A percentile compares a stretch with the other conserved stretches of the same genome.
These are phyloP conservation scores for Magnaporthiopsis rhizophila DNA, from an alignment of 2,329 filamentous ascomycete species.

Conservation along the genomic window DNA sequence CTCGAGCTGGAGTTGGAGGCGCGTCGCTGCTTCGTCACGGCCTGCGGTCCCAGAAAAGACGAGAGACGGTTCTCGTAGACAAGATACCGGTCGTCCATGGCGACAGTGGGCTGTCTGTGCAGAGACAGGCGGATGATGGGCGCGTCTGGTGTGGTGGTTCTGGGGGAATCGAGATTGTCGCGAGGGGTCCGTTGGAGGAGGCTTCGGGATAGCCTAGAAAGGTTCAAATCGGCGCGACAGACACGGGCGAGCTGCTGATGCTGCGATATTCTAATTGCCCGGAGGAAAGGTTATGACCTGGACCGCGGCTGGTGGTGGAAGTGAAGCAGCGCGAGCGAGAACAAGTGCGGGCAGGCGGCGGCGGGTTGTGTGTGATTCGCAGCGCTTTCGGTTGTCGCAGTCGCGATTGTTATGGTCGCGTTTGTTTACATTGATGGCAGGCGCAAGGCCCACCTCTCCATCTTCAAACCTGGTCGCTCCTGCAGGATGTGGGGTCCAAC, in stretches of 20 bases:
- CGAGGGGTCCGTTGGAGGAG: background rate
- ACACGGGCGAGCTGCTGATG: background rate
- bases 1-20: conserved; percentile 54
- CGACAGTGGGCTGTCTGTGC: conserved; percentile 19
- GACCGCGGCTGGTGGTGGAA: background rate
- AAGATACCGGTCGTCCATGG: conserved; percentile 40
- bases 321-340: background rate
- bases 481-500: background rate
- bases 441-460: background rate
- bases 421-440: conserved; percentile 4
- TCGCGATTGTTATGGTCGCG: background rate
- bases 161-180: background rate
- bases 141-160: background rate
- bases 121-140: background rate
- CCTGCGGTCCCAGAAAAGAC: conserved; percentile 64
- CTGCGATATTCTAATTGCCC: background rate
- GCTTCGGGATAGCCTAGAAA: no score
- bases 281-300: background rate
- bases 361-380: background rate
- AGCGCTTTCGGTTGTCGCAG: background rate
- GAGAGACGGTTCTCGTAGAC: conserved; percentile 70
- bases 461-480: background rate
- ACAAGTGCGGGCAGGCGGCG: background rate
- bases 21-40: conserved; percentile 55
- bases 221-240: background rate